Conservation (phyloP, 345 rosid genomes). For the Reutealis trisperma region DNA sequence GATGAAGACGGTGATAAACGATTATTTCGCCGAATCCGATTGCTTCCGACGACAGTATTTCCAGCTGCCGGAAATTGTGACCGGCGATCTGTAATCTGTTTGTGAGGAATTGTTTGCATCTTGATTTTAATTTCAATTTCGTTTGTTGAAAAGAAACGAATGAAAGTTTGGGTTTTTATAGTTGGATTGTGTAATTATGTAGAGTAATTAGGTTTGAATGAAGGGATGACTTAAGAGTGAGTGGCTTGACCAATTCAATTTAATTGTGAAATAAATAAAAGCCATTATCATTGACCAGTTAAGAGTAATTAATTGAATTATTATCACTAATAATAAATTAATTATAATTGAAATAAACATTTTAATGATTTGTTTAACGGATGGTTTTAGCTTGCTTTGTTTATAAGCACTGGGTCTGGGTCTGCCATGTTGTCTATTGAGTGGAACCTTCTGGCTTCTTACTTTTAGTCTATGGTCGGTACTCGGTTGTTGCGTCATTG, state of each 20-base stretch:
- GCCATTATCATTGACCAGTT: neutral
- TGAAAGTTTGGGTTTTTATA: neutral
- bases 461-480: neutral
- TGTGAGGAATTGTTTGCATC: constrained; percentile 11
- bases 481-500: neutral
- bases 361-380: neutral
- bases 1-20: neutral
- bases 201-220: too few species aligned
- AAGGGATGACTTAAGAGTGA: neutral
- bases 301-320: neutral
- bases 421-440: neutral
- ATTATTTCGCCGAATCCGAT: constrained; percentile 4
- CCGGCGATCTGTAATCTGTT: neutral
- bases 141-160: neutral
- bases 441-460: neutral
- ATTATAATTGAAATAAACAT: too few species aligned
- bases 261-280: neutral
- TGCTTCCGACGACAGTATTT: neutral
- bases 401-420: neutral
- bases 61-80: neutral
- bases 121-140: too few species aligned
- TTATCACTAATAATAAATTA: too few species aligned
- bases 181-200: too few species aligned
- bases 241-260: constrained; percentile 5
- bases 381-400: neutral